phyloP scores from a whole-genome alignment of 164 flowering plant genomes.

The Piper betle region DNA sequence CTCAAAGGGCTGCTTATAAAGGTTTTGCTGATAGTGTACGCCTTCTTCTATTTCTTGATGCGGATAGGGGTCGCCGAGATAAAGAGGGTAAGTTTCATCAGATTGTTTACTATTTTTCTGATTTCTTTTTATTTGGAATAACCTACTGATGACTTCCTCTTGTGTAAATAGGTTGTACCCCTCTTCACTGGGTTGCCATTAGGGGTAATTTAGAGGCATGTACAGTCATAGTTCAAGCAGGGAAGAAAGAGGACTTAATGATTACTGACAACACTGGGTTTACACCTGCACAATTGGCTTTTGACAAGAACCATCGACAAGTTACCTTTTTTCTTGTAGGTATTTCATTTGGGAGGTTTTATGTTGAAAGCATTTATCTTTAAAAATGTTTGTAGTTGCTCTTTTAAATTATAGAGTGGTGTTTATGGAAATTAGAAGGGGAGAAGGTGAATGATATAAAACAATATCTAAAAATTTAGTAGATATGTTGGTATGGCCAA shows the following conservation, averaged over 20 bases:
- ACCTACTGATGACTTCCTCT: neutral
- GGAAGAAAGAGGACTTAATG: slow-evolving; percentile 86
- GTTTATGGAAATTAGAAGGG: neutral
- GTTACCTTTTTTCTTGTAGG: slow-evolving; percentile 98
- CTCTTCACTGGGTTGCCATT: slow-evolving; percentile 98
- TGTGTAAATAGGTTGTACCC: slow-evolving; percentile 69
- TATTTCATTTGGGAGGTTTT: slow-evolving; percentile 14
- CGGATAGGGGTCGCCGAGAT: slow-evolving; percentile 83
- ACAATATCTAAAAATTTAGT: neutral
- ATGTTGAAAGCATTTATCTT: neutral
- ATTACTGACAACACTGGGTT: slow-evolving; percentile 86
- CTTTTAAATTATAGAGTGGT: neutral
- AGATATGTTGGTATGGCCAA: neutral
- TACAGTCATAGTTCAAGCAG: slow-evolving; percentile 92
- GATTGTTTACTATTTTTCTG: neutral
- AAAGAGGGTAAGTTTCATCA: slow-evolving; percentile 58
- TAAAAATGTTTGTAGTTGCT: neutral
- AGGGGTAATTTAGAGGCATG: slow-evolving; percentile 95
- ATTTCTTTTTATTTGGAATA: neutral
- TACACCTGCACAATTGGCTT: slow-evolving; percentile 96
- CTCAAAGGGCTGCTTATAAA: slow-evolving; percentile 92
- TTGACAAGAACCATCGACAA: slow-evolving; percentile 93
- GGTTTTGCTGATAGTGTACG: slow-evolving; percentile 95
- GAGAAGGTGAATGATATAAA: neutral
- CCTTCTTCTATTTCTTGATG: slow-evolving; percentile 87